These are phyloP conservation scores for Pythium coloratum DNA, from an alignment of 352 stramenopile genomes.

Conservation along the genomic window DNA sequence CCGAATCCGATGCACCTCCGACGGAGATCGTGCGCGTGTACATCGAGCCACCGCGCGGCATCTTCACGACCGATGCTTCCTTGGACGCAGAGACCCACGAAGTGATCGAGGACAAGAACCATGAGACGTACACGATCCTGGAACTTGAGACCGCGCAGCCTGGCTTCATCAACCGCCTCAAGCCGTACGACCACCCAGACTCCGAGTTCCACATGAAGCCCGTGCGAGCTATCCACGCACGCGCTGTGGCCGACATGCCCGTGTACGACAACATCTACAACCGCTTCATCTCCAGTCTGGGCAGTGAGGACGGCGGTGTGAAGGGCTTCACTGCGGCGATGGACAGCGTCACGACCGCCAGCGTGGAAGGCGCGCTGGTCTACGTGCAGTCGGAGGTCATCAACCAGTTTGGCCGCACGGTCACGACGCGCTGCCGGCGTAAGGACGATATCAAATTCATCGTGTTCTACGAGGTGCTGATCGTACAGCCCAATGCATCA, in stretches of 20 bases:
- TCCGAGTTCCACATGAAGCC: slow-evolving; percentile 29
- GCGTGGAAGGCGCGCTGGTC: slow-evolving; percentile 32
- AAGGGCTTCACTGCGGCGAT: slow-evolving; percentile 25
- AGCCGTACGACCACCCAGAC: slow-evolving; percentile 3
- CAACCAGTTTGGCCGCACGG: slow-evolving; percentile 23
- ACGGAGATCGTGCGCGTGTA: slow-evolving; percentile 21
- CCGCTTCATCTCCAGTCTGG: slow-evolving; percentile 27
- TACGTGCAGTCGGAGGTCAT: slow-evolving; percentile 36
- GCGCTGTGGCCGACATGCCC: slow-evolving; percentile 22
- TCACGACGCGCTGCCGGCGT: slow-evolving; percentile 32
- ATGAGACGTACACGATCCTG: slow-evolving; percentile 13
- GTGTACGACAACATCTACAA: slow-evolving; percentile 24
- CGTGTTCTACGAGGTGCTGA: slow-evolving; percentile 75
- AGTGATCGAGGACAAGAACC: slow-evolving; percentile 10
- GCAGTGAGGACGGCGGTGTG: slow-evolving; percentile 21
- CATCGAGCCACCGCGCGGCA: slow-evolving; percentile 11
- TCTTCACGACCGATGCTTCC: slow-evolving; percentile 23
- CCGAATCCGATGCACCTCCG: neutral
- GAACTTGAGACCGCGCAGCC: slow-evolving; percentile 15
- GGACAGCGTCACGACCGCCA: slow-evolving; percentile 37
- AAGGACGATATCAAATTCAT: slow-evolving; percentile 64
- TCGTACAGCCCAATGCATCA: slow-evolving; percentile 63
- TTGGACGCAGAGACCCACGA: slow-evolving; percentile 18
- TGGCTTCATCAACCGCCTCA: slow-evolving; percentile 12
- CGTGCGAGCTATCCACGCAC: slow-evolving; percentile 30